Conservation (phyloP, 345 rosid genomes). For the Excoecaria cochinchinensis region DNA sequence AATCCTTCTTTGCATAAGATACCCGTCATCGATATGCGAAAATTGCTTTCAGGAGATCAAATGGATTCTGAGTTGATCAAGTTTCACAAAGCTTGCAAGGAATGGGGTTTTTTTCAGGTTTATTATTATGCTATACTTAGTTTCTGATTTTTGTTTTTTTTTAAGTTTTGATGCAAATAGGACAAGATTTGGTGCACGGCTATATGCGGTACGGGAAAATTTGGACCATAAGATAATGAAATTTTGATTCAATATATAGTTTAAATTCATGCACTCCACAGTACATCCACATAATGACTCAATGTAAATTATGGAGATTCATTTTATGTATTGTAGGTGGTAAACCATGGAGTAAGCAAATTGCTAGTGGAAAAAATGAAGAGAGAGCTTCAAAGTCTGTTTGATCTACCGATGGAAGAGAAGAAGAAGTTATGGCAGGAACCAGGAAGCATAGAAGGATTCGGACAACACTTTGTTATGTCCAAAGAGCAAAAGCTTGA, state of each 20-base stretch:
- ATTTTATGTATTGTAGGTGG: neutral
- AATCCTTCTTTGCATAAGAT: neutral
- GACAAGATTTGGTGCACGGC: no score
- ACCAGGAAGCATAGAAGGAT: slow-evolving; percentile 5
- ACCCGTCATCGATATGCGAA: slow-evolving; percentile 8
- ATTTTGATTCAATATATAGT: no score
- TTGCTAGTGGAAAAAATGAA: slow-evolving; percentile 1
- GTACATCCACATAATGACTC: no score
- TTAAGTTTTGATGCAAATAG: no score
- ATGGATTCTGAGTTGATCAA: neutral
- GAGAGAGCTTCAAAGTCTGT: neutral
- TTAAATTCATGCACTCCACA: no score
- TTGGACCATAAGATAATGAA: no score
- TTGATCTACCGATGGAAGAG: slow-evolving; percentile 7
- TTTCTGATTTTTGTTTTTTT: no score
- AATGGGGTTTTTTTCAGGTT: slow-evolving; percentile 25
- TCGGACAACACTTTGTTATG: slow-evolving; percentile 9
- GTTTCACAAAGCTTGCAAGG: slow-evolving; percentile 11
- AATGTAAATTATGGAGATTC: no score
- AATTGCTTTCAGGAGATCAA: neutral
- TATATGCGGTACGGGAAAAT: no score
- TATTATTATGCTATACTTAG: no score
- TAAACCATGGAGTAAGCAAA: neutral
- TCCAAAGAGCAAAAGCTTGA: slow-evolving; percentile 11
- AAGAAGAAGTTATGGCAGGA: slow-evolving; percentile 8